Percentiles rank a stretch among this genome's conserved stretches.
Evolutionary conservation across 2,329 filamentous ascomycete species (phyloP).

Genomic region (Dactylellina haptotyla): DNA sequence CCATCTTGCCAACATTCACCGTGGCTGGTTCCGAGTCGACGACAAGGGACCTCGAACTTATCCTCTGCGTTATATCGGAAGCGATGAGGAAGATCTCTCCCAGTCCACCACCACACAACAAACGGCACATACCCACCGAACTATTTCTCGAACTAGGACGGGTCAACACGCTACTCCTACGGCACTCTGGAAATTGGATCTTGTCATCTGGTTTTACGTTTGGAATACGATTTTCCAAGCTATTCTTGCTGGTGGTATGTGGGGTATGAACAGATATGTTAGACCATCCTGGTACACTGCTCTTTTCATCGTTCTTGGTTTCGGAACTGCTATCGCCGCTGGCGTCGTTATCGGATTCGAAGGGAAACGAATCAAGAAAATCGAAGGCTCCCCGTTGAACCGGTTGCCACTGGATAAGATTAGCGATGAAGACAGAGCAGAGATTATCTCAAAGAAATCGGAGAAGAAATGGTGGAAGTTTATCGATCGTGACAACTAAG

Average conservation of each 20-base stretch:
- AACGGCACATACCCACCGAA: constrained; percentile 70
- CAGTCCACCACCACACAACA: constrained; percentile 61
- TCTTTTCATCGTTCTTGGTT: constrained; percentile 79
- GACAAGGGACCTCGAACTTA: constrained; percentile 67
- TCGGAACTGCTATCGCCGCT: constrained; percentile 73
- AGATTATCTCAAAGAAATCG: constrained; percentile 31
- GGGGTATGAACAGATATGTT: constrained; percentile 76
- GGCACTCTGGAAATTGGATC: constrained; percentile 79
- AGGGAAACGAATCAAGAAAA: constrained; percentile 75
- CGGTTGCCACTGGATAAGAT: constrained; percentile 31
- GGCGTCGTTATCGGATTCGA: constrained; percentile 77
- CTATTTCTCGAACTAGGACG: constrained; percentile 63
- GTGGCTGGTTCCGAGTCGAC: constrained; percentile 77
- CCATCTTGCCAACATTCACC: constrained; percentile 77
- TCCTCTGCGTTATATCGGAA: constrained; percentile 60
- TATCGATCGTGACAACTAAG: constrained; percentile 49
- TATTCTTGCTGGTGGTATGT: constrained; percentile 82
- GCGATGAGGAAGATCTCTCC: constrained; percentile 62
- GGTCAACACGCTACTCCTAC: constrained; percentile 76
- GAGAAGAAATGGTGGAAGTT: constrained; percentile 42
- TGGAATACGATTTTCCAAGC: constrained; percentile 82
- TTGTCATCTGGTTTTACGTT: constrained; percentile 80
- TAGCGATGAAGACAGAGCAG: constrained; percentile 46
- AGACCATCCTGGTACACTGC: constrained; percentile 84
- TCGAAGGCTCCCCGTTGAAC: constrained; percentile 68